These are phyloP conservation scores for Eruca vesicaria DNA, from an alignment of 441 rosid species.

Conservation along the genomic window DNA sequence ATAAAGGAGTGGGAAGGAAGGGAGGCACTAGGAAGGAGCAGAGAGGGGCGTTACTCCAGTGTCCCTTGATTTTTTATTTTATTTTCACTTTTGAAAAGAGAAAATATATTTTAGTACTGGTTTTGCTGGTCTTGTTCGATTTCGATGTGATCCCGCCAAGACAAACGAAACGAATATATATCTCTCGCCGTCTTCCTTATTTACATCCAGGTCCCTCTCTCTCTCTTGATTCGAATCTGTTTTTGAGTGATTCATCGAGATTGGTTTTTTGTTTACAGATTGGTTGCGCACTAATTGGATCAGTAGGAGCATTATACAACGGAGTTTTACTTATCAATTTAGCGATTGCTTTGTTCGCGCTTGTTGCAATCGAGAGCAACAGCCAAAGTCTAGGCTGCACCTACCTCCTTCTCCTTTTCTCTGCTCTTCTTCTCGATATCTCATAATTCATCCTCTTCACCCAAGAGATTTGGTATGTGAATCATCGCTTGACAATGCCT, in stretches of 20 bases:
- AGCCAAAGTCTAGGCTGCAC: conserved; percentile 88
- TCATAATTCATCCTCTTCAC: conserved; percentile 87
- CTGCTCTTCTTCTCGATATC: conserved; percentile 66
- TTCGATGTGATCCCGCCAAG: background rate
- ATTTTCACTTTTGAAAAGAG: background rate
- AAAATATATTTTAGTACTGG: background rate
- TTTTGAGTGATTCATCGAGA: conserved; percentile 31
- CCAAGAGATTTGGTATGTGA: conserved; percentile 58
- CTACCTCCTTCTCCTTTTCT: conserved; percentile 83
- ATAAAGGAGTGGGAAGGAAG: background rate
- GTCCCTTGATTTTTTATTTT: too few relatives aligned
- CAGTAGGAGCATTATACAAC: conserved; percentile 80
- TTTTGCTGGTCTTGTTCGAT: background rate
- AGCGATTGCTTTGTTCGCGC: conserved; percentile 78
- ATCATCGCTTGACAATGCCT: background rate
- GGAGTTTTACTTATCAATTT: conserved; percentile 76
- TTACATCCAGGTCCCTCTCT: conserved; percentile 65
- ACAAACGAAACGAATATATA: too few relatives aligned
- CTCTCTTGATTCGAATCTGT: background rate
- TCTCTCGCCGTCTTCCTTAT: conserved; percentile 77
- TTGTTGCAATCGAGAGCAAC: conserved; percentile 88
- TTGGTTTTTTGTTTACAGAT: conserved; percentile 45
- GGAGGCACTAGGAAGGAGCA: background rate
- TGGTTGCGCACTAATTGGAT: conserved; percentile 87
- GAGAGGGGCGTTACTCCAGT: background rate